A percentile compares a stretch with the other conserved stretches of the same genome.
phyloP scores from a whole-genome alignment of 176 grass and related monocot genomes.

The Cenchrus americanus region DNA sequence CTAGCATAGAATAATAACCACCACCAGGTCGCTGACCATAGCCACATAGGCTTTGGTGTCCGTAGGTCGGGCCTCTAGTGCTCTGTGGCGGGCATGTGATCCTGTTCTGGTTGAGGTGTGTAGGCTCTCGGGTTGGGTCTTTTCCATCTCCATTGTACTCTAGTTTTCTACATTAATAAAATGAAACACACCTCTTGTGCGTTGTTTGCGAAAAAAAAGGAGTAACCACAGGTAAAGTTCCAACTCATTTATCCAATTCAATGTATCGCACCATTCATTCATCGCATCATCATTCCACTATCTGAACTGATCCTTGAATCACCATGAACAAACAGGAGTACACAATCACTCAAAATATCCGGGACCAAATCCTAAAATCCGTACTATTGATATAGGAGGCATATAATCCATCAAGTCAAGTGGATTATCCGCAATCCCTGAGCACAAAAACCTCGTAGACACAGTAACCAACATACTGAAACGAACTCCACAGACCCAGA shows the following conservation, averaged over 20 bases:
- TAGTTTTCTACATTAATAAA: too few species aligned
- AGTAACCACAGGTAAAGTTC: neutral
- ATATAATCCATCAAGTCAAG: conserved; percentile 18
- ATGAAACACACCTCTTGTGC: too few species aligned
- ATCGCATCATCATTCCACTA: neutral
- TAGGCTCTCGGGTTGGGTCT: too few species aligned
- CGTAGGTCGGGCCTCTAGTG: too few species aligned
- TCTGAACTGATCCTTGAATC: conserved; percentile 14
- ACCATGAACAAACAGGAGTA: conserved; percentile 7
- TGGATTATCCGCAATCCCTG: neutral
- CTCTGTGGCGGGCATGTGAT: too few species aligned
- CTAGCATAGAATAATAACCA: conserved; percentile 2
- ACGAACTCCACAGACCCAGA: conserved; percentile 11
- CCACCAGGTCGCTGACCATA: too few species aligned
- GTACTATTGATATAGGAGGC: neutral
- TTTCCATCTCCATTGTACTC: too few species aligned
- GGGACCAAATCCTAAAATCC: neutral
- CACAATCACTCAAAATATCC: neutral
- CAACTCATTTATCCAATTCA: neutral
- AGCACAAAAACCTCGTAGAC: neutral
- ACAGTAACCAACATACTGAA: neutral
- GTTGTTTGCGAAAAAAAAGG: too few species aligned
- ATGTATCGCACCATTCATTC: conserved; percentile 8
- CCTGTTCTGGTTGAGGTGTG: too few species aligned
- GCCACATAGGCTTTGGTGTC: too few species aligned